A percentile compares a stretch with the other conserved stretches of the same genome.
Conservation (phyloP, 345 rosid species). For the Sonneratia alba region DNA sequence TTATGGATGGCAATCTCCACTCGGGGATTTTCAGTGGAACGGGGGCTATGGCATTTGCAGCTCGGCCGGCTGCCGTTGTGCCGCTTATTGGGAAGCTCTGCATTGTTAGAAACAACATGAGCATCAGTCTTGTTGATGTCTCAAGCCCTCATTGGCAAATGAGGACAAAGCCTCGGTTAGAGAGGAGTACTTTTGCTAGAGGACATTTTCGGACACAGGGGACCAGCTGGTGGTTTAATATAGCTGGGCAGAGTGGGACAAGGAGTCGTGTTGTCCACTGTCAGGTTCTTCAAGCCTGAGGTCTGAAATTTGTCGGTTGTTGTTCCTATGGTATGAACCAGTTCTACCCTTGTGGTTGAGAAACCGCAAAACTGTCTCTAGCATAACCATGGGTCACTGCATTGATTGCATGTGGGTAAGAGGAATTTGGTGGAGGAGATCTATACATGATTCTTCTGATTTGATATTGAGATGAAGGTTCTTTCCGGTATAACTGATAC, state of each 20-base stretch:
- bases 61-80: conserved; percentile 79
- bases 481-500: background rate
- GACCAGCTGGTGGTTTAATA: conserved; percentile 70
- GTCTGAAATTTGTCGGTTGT: conserved; percentile 11
- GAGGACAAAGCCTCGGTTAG: conserved; percentile 54
- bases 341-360: background rate
- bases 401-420: too few relatives aligned
- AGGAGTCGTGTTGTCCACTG: conserved; percentile 87
- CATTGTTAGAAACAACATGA: conserved; percentile 88
- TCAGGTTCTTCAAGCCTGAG: conserved; percentile 90
- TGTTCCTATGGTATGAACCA: conserved; percentile 5
- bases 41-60: conserved; percentile 72
- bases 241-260: conserved; percentile 76
- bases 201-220: conserved; percentile 72
- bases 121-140: conserved; percentile 86
- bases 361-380: too few relatives aligned
- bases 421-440: too few relatives aligned
- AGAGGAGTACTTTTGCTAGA: conserved; percentile 77
- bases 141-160: conserved; percentile 51
- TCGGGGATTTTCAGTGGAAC: conserved; percentile 71
- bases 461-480: background rate
- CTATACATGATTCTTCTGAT: background rate
- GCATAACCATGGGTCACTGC: too few relatives aligned
- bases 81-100: conserved; percentile 30
- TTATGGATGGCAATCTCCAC: conserved; percentile 82